Evolutionary conservation across 345 rosid genomes (phyloP).

Genomic region (Eucalyptus marginata): DNA sequence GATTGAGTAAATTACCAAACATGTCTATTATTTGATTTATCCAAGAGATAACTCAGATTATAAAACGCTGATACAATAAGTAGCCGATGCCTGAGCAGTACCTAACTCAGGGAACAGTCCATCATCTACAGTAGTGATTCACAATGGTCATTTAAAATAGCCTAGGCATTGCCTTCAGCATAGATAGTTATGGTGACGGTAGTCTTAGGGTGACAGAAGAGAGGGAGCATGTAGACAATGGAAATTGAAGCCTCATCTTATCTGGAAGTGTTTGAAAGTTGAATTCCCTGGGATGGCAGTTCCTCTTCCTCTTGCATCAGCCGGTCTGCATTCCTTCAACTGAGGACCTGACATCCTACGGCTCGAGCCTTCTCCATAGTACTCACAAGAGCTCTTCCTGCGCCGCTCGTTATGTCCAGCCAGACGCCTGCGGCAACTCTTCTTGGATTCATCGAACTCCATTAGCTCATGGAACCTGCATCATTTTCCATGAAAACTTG

Average conservation of each 20-base stretch:
- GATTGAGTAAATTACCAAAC: not conserved
- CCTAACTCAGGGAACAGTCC: not conserved
- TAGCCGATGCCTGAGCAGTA: not conserved
- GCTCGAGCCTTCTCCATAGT: constrained; percentile 40
- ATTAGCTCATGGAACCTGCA: constrained; percentile 48
- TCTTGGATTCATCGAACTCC: constrained; percentile 77
- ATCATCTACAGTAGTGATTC: not conserved
- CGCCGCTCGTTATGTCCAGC: constrained; percentile 88
- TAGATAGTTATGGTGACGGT: not conserved
- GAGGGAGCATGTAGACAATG: constrained; percentile 42
- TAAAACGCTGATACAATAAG: not conserved
- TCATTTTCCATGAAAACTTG: not conserved
- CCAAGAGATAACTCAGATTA: not conserved
- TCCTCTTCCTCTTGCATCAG: constrained; percentile 19
- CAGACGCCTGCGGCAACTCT: constrained; percentile 70
- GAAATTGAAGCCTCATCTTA: constrained; percentile 23
- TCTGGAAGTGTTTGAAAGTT: constrained; percentile 17
- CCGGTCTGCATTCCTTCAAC: constrained; percentile 17
- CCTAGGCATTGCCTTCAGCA: too few relatives aligned
- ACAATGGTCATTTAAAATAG: not conserved
- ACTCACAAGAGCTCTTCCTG: constrained; percentile 46
- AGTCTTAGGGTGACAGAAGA: constrained; percentile 54
- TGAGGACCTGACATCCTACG: constrained; percentile 19
- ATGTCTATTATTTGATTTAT: not conserved
- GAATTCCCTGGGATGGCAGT: constrained; percentile 21